Percentiles rank a stretch among this genome's conserved stretches.
These are phyloP conservation scores for Amyloporia xantha DNA, from an alignment of 768 basidiomycete genomes.

Conservation along the genomic window DNA sequence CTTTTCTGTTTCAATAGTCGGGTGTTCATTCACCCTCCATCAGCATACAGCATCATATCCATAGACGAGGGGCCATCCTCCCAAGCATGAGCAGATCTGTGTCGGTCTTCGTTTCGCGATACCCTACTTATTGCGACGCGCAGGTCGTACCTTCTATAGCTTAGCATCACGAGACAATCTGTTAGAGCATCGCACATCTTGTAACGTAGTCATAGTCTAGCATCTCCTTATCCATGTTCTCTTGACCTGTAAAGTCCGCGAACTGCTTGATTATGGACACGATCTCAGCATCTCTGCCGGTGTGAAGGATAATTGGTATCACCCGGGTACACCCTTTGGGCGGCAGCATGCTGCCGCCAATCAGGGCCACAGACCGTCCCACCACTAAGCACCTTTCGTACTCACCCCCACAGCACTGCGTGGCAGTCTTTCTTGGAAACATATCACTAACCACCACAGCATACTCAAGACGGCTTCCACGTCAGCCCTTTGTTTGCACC, in stretches of 20 bases:
- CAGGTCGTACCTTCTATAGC: constrained; percentile 41
- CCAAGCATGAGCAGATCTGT: constrained; percentile 41
- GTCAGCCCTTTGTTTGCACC: background rate
- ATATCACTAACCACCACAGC: constrained; percentile 1
- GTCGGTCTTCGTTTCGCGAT: constrained; percentile 49
- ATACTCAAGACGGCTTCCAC: background rate
- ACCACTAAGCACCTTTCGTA: no score
- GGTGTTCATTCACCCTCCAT: constrained; percentile 12
- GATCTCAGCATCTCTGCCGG: background rate
- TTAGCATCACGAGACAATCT: constrained; percentile 58
- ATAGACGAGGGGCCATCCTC: constrained; percentile 38
- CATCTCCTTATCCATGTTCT: constrained; percentile 17
- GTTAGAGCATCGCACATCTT: constrained; percentile 64
- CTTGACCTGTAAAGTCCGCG: background rate
- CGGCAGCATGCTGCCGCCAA: no score
- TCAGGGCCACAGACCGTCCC: background rate
- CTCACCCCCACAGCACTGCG: constrained; percentile 1
- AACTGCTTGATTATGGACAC: background rate
- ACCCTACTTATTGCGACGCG: constrained; percentile 44
- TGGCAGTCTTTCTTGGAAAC: constrained; percentile 1
- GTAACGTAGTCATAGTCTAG: constrained; percentile 26
- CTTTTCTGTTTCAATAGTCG: constrained; percentile 22
- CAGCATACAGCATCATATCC: constrained; percentile 21
- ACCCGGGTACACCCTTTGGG: background rate
- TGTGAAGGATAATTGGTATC: background rate